These are phyloP conservation scores for Chytriomyces confervae DNA, from an alignment of 192 early-diverging fungal species.

Conservation along the genomic window DNA sequence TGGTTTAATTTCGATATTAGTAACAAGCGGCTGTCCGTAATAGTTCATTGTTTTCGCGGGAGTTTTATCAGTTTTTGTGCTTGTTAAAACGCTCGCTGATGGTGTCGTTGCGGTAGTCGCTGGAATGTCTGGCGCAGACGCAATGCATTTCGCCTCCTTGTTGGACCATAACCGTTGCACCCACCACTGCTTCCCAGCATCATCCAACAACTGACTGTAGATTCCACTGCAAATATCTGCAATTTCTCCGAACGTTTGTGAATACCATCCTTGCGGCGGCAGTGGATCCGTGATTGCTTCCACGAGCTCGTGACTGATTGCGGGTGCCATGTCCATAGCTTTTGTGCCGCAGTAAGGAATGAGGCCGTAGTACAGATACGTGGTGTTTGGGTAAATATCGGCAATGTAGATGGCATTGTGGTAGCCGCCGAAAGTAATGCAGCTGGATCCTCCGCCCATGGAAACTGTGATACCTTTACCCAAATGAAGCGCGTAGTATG, in stretches of 20 bases:
- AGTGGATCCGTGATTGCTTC: conserved; percentile 13
- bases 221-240: conserved; percentile 12
- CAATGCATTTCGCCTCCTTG: conserved; percentile 7
- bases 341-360: conserved; percentile 12
- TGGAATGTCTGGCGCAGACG: no score
- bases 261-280: not conserved
- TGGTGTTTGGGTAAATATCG: not conserved
- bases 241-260: not conserved
- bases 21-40: not conserved
- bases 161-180: conserved; percentile 4
- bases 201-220: not conserved
- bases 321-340: not conserved
- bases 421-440: conserved; percentile 11
- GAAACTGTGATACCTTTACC: not conserved
- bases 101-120: not conserved
- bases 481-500: conserved; percentile 14
- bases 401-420: conserved; percentile 16
- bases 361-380: conserved; percentile 13
- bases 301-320: conserved; percentile 11
- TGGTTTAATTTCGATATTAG: not conserved
- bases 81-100: no score
- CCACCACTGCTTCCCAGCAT: not conserved
- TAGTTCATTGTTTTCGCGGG: not conserved
- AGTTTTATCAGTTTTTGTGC: not conserved
- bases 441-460: not conserved